Base-by-base conservation (phyloP, 2,329 filamentous ascomycete species). In the Plectosphaerella cucumerina region DNA sequence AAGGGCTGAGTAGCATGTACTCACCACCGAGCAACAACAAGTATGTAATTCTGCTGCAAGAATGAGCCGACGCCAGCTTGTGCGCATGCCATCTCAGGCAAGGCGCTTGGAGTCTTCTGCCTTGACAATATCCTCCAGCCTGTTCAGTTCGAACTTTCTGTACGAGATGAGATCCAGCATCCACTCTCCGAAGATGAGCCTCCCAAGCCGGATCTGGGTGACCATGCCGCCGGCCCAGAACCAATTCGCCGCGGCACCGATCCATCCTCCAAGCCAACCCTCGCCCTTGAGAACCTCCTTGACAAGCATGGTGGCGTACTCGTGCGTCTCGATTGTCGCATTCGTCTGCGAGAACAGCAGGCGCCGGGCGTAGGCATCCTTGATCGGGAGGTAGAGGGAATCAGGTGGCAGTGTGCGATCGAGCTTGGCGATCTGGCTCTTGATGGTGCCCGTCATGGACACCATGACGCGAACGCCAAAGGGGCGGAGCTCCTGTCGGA, bases 381-480 rank as follows among this genome's bases (percentile, higher is more conserved):
- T 59, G 2, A 76, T 67, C 6, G 69, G 70, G 63, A 59, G 54
- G 62, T 81, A 82, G n/a, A 77, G 66, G 44, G 76, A 80, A 39
- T 60, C 63, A 12, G 62, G 53, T 0, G 75, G 75, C 47, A 82
- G 65, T 3, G 52, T 50, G 51, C 72, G 70, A 54, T 71, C 64
- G 1, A 60, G 59, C 39, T 70, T 69, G 14, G 74, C 72, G 49
- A 77, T 78, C 62, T 77, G 75, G 58, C 73, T 77, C 41, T 65
- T 64, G 10, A 81, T 76, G 3, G 76, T 78, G 22, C 78, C 78
- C 0, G 76, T 73, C 66, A 80, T 72, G 59, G 73, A 73, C 22
- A 79, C 73, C 72, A 80, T 80, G 62, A 81, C 78, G 57, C 78
- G 73, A 10, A 82, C 77, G 58, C 70, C 69, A 44, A 80, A 75